Evolutionary conservation across 2,329 filamentous ascomycete genomes (phyloP), one percentile per base, ranked within the genome.

Genomic region (Triangularia setosa): DNA sequence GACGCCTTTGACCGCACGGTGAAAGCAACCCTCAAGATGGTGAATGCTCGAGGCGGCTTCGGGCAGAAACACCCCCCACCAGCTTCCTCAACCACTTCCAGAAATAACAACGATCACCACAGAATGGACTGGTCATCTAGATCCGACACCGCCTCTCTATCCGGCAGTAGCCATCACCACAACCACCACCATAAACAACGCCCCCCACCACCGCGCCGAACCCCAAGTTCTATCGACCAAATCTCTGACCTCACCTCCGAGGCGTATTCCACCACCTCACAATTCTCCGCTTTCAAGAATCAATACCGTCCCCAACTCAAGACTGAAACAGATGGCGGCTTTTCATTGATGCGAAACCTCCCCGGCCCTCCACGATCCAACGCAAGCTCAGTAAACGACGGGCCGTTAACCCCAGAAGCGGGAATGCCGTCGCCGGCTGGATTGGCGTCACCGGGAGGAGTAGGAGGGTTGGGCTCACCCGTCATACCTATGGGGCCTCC

Each of bases 1-100:
- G 93, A 98, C 75, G 93, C 95, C 0, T 97, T 98, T 74, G 92
- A 96, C 71, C 87, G 94, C 44, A 98, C 97, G 80, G 93, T 92
- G 72, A 96, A 95, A 79, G 93, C 93, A 9, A 98, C 94, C 0
- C 90, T 98, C 58, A 92, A 94, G 74, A 97, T 97, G 93, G 93
- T 91, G 70, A 89, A 93, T 75, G 91, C 90, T 1, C 94, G 90
- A 0, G 93, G 90, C 18, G 92, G 92, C 0, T 96, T 96, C 69
- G 91, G 91, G 11, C 78, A 78, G 61, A 62, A 66, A 60, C 65
- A 69, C 33, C 65, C 44, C 3, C 56, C 61, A 7, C 27, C 57
- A 21, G 30, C 30, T n/a, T 40, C 58, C 60, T 62, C 9, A 30
- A 58, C n/a, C 59, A 56, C 56, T 4, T 48, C 40, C 6, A 71